phyloP scores from a whole-genome alignment of 257 asterid genomes.

The Voacanga thouarsii region DNA sequence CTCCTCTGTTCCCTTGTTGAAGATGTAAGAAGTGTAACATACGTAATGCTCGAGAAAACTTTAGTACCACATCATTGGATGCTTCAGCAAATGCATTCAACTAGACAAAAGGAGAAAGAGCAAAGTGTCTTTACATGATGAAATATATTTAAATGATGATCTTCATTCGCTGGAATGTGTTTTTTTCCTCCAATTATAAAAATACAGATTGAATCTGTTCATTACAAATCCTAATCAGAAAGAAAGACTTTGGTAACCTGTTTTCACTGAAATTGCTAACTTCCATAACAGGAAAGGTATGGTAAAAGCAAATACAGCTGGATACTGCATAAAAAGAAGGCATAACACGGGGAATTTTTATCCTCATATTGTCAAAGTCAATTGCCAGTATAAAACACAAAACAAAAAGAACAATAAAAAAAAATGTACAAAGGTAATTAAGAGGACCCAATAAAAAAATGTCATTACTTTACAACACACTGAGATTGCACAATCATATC shows the following conservation, averaged over 20 bases:
- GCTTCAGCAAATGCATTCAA: not conserved
- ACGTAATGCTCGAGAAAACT: not conserved
- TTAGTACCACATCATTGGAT: not conserved
- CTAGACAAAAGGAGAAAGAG: not conserved
- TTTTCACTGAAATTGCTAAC: not conserved
- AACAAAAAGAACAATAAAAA: not conserved
- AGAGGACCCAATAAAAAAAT: not conserved
- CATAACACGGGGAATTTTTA: not conserved
- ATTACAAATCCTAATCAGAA: not conserved
- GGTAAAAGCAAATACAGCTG: not conserved
- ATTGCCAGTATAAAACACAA: not conserved
- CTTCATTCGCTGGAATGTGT: not conserved
- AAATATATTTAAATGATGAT: not conserved
- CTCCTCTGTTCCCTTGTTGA: not conserved
- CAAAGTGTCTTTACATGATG: too few relatives aligned
- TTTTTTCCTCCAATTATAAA: not conserved
- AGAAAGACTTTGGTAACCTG: not conserved
- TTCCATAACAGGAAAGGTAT: not conserved
- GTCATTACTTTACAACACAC: not conserved
- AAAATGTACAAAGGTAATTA: not conserved
- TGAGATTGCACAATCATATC: not conserved
- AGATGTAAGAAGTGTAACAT: not conserved
- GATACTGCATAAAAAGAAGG: conserved; percentile 2
- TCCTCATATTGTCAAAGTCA: not conserved
- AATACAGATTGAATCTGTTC: not conserved